These are phyloP conservation scores for Pelargonium nanum DNA, from an alignment of 345 rosid species.

Conservation along the genomic window DNA sequence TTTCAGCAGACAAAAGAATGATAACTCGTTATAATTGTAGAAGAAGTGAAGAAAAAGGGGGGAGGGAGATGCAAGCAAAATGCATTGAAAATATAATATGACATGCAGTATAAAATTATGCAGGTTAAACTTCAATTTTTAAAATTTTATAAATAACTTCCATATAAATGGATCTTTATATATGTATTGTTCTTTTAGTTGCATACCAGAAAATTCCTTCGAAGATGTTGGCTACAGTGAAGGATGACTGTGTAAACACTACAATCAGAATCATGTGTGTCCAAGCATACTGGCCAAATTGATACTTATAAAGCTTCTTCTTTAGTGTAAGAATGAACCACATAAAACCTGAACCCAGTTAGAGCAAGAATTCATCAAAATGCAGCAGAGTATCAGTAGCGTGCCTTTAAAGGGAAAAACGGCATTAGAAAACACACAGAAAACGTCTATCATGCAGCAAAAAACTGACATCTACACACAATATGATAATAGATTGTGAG, in stretches of 20 bases:
- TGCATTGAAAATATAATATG: not conserved
- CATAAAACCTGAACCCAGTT: constrained; percentile 58
- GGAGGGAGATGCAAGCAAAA: no score
- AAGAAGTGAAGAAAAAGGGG: no score
- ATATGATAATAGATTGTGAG: not conserved
- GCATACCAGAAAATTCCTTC: constrained; percentile 94
- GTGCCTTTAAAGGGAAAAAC: not conserved
- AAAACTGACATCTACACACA: not conserved
- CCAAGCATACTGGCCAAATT: constrained; percentile 99
- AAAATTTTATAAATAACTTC: not conserved
- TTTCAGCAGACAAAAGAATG: no score
- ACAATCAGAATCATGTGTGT: constrained; percentile 96
- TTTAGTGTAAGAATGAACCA: constrained; percentile 96
- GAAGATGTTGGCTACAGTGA: constrained; percentile 94
- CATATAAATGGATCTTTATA: no score
- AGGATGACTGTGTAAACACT: constrained; percentile 92
- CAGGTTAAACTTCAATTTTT: not conserved
- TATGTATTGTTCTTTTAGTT: not conserved
- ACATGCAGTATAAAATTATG: not conserved
- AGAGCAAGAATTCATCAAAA: constrained; percentile 1
- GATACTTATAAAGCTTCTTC: constrained; percentile 99
- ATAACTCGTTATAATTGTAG: no score
- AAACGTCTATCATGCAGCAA: not conserved
- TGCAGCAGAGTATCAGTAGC: not conserved
- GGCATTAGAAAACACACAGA: not conserved